Evolutionary conservation across 1,284 basidiomycete species (phyloP), one percentile per base, ranked within the genome.

Genomic region (Erythrobasidium hasegawianum): DNA sequence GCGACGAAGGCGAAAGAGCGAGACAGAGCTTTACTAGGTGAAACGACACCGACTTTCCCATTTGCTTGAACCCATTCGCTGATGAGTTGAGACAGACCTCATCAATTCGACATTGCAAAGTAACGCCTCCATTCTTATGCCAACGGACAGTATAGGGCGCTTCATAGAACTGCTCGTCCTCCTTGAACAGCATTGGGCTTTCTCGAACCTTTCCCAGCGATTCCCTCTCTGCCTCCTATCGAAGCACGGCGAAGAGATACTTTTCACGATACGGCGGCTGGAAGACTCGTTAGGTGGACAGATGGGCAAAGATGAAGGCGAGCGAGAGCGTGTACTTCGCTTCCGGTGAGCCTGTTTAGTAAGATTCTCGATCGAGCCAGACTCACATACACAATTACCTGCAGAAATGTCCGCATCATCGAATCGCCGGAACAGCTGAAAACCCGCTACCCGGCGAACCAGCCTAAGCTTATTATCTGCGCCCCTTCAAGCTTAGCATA

Each of bases 181-280:
- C 10, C 84, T 98, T 45, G 96, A 98, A 75, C 93, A 97, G 76
- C 95, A 98, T 76, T 99, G 96, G 96, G 88, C 87, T 58, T 97
- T 86, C 78, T 89, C 81, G 57, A 74, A 66, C 18, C 68, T 78
- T 38, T 73, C 72, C 82, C 5, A 84, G 1, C 53, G 85, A 24
- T 81, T 79, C 69, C 94, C 95, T 0, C 88, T 99, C 33, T 98
- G 95, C 76, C 83, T 99, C 18, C 84, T 98, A 50, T 90, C 89
- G 67, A 83, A 87, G 38, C 95, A 91, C 1, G 93, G 89, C 1
- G 86, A 87, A 70, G 95, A 98, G 77, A 95, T 97, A 86, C 80
- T 97, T 5, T 58, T 58, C 55, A 65, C 55, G 29, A 43, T 65
- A 33, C 24, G 56, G 24, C 38, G 56, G 27, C 55, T 65, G 27